Percentiles rank a stretch among this genome's conserved stretches.
phyloP scores from a whole-genome alignment of 1,139 yeast genomes.

The Arxiozyma telluris region DNA sequence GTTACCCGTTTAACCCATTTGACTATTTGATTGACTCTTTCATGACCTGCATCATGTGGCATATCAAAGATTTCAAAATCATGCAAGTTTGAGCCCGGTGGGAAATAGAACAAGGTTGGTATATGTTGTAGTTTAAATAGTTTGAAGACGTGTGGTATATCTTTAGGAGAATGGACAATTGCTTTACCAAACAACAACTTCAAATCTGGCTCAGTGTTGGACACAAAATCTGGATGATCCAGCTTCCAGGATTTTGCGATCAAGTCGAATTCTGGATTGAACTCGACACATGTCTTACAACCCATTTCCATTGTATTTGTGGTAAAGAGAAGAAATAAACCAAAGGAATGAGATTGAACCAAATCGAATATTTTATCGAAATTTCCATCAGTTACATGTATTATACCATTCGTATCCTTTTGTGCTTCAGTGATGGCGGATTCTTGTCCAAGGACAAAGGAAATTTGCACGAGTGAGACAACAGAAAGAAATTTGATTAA shows the following conservation, averaged over 20 bases:
- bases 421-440: constrained; percentile 13
- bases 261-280: constrained; percentile 56
- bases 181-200: constrained; percentile 62
- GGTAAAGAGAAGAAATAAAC: constrained; percentile 59
- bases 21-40: constrained; percentile 19
- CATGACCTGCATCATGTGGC: constrained; percentile 7
- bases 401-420: constrained; percentile 29
- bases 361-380: constrained; percentile 44
- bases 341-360: constrained; percentile 33
- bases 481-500: neutral
- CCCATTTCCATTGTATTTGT: constrained; percentile 67
- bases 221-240: constrained; percentile 39
- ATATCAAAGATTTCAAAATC: neutral
- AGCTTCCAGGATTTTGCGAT: constrained; percentile 53
- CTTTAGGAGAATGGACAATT: constrained; percentile 49
- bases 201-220: constrained; percentile 26
- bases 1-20: constrained; percentile 31
- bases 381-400: constrained; percentile 52
- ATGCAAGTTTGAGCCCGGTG: constrained; percentile 40
- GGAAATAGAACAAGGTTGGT: constrained; percentile 64
- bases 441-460: constrained; percentile 15
- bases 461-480: constrained; percentile 11
- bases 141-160: constrained; percentile 44
- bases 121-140: constrained; percentile 56
- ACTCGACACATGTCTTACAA: constrained; percentile 65